phyloP scores from a whole-genome alignment of 495 filamentous ascomycete genomes.

The Penicillium canariense region DNA sequence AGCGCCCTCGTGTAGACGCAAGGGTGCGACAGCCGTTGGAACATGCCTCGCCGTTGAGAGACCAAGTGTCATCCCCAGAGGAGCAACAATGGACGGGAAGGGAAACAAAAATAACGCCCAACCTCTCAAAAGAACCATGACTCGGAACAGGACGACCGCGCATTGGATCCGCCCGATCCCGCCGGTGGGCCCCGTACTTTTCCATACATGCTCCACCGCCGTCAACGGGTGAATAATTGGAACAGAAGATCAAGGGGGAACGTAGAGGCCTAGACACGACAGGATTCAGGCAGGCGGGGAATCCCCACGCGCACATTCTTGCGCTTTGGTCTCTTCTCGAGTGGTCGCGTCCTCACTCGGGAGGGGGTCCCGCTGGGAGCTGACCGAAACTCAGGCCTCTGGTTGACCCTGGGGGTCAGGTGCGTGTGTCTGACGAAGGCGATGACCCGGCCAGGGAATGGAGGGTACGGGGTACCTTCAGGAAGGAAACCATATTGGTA shows the following conservation, averaged over 20 bases:
- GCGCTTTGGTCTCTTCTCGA: slow-evolving; percentile 20
- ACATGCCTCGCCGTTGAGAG: slow-evolving; percentile 26
- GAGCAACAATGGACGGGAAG: neutral
- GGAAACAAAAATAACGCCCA: neutral
- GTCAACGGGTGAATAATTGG: neutral
- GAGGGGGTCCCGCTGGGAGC: neutral
- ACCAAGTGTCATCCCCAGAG: slow-evolving; percentile 24
- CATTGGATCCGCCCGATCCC: too few species aligned
- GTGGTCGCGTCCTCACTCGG: neutral
- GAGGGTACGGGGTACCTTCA: neutral
- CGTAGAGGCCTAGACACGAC: neutral
- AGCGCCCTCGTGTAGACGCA: slow-evolving; percentile 18
- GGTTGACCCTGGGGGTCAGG: slow-evolving; percentile 5
- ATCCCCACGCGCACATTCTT: slow-evolving; percentile 14
- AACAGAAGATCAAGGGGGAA: slow-evolving; percentile 1
- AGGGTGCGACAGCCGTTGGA: slow-evolving; percentile 22
- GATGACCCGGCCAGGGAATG: neutral
- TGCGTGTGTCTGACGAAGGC: slow-evolving; percentile 2
- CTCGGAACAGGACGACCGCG: neutral
- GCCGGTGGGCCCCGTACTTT: neutral
- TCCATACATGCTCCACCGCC: too few species aligned
- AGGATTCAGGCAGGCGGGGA: neutral
- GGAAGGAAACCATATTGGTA: neutral
- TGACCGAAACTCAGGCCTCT: slow-evolving; percentile 20
- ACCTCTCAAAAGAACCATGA: too few species aligned